phyloP scores from a whole-genome alignment of 495 filamentous ascomycete species.

The Bathelium albidoporum region DNA sequence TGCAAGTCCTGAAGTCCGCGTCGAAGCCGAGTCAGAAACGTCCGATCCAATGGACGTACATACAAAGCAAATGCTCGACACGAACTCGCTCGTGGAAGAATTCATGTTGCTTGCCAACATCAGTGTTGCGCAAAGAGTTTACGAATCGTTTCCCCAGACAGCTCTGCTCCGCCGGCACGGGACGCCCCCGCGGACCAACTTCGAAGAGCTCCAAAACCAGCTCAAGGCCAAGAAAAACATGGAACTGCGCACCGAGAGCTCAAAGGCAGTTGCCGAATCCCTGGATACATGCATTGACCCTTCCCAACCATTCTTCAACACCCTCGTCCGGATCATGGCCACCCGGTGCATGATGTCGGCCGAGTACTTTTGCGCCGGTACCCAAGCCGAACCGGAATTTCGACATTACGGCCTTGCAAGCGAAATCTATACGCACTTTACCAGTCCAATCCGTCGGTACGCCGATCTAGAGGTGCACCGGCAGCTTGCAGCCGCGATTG shows the following conservation, averaged over 20 bases:
- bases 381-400: slow-evolving; percentile 86
- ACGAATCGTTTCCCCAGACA: slow-evolving; percentile 84
- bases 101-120: slow-evolving; percentile 99
- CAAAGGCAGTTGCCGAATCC: slow-evolving; percentile 80
- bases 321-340: slow-evolving; percentile 88
- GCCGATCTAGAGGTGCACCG: slow-evolving; percentile 89
- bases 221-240: slow-evolving; percentile 74
- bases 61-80: slow-evolving; percentile 86
- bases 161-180: slow-evolving; percentile 87
- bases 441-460: slow-evolving; percentile 90
- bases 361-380: slow-evolving; percentile 93
- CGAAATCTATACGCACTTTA: slow-evolving; percentile 98
- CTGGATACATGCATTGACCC: slow-evolving; percentile 75
- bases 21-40: slow-evolving; percentile 87
- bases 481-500: slow-evolving; percentile 89
- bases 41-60: slow-evolving; percentile 94
- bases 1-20: slow-evolving; percentile 87
- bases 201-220: slow-evolving; percentile 85
- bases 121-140: slow-evolving; percentile 77
- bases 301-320: slow-evolving; percentile 95
- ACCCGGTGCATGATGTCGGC: slow-evolving; percentile 99
- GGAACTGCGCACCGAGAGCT: slow-evolving; percentile 70
- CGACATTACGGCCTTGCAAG: slow-evolving; percentile 90
- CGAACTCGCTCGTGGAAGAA: slow-evolving; percentile 94
- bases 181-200: slow-evolving; percentile 87